These are phyloP conservation scores for Trifolium fragiferum DNA, from an alignment of 306 rosid genomes.

Conservation along the genomic window DNA sequence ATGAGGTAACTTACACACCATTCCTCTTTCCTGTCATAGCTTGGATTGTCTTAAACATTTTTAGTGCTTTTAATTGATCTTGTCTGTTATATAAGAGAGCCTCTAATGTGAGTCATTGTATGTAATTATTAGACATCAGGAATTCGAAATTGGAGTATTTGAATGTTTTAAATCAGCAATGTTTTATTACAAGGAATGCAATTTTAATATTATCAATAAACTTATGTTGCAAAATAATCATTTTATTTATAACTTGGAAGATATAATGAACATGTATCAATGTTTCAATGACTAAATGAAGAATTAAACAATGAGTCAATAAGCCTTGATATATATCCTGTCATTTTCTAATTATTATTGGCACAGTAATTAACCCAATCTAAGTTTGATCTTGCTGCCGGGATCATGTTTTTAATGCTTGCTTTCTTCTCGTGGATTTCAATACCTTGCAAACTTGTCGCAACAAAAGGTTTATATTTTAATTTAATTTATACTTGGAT, in stretches of 20 bases:
- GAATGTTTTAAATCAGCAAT: conserved; percentile 24
- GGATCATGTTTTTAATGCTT: conserved; percentile 1
- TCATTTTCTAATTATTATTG: conserved; percentile 16
- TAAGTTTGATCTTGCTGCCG: conserved; percentile 16
- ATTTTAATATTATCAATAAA: conserved; percentile 13
- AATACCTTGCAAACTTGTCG: background rate
- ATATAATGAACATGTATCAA: background rate
- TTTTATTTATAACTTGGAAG: conserved; percentile 29
- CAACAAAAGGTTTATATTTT: conserved; percentile 3
- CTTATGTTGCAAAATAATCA: conserved; percentile 21
- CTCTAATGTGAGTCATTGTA: conserved; percentile 17
- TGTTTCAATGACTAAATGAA: conserved; percentile 20
- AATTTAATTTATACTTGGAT: background rate
- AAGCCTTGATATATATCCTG: background rate
- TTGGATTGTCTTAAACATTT: background rate
- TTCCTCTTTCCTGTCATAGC: conserved; percentile 3
- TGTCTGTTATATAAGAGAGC: conserved; percentile 24
- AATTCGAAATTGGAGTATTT: conserved; percentile 26
- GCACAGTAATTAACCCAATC: background rate
- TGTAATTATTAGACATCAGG: conserved; percentile 2
- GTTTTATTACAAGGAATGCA: background rate
- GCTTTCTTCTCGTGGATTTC: conserved; percentile 21
- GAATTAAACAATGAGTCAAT: conserved; percentile 4
- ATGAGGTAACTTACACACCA: conserved; percentile 56
- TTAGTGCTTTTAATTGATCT: conserved; percentile 8